Percentiles rank a stretch among this genome's conserved stretches.
These are phyloP conservation scores for Aureobasidium subglaciale DNA, from an alignment of 2,329 filamentous ascomycete species.

Conservation along the genomic window DNA sequence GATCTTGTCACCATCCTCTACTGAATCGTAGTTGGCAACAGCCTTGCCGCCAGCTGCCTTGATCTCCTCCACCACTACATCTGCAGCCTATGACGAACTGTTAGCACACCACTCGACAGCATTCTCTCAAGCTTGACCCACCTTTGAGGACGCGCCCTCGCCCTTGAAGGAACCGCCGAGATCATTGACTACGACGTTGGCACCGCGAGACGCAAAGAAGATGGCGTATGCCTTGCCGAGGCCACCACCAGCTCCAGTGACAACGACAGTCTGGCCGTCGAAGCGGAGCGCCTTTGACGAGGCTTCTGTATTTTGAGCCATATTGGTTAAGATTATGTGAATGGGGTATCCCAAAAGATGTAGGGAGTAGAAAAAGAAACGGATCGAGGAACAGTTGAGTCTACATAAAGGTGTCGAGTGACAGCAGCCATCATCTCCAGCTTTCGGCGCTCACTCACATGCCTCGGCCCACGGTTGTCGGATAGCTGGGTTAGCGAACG, in stretches of 20 bases:
- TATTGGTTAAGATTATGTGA: slow-evolving; percentile 3
- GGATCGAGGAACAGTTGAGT: background rate
- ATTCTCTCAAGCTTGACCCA: slow-evolving; percentile 36
- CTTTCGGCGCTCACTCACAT: slow-evolving; percentile 9
- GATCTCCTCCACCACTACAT: slow-evolving; percentile 77
- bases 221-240: slow-evolving; percentile 74
- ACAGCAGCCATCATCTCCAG: slow-evolving; percentile 8
- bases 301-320: slow-evolving; percentile 17
- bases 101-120: background rate
- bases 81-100: slow-evolving; percentile 56
- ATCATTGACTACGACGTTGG: slow-evolving; percentile 94
- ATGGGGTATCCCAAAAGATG: slow-evolving; percentile 3
- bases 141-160: slow-evolving; percentile 80
- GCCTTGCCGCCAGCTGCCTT: slow-evolving; percentile 86
- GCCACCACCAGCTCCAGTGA: slow-evolving; percentile 79
- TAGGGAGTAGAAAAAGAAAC: slow-evolving; percentile 12
- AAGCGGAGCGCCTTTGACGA: slow-evolving; percentile 55
- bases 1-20: slow-evolving; percentile 88
- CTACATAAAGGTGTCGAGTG: slow-evolving; percentile 10
- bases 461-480: slow-evolving; percentile 13
- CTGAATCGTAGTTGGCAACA: slow-evolving; percentile 93
- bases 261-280: slow-evolving; percentile 81
- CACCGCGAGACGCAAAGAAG: slow-evolving; percentile 88
- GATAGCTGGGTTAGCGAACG: no score
- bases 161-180: slow-evolving; percentile 89